Percentiles rank a stretch among this genome's conserved stretches.
Conservation (phyloP, 148 eudicot species). For the Arctostaphylos glauca region DNA sequence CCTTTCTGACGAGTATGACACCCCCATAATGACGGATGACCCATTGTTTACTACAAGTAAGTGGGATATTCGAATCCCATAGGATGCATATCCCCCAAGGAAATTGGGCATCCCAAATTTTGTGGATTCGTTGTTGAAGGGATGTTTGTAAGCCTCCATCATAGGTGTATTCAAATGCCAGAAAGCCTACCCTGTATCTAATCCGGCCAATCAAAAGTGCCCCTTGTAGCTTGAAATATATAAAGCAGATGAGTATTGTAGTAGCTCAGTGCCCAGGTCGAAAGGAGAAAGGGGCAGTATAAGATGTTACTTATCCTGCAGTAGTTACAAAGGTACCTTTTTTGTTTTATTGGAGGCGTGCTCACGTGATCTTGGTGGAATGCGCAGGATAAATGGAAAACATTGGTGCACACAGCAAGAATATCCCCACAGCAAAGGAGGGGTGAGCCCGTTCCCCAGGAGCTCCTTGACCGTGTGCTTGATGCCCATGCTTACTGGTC, state of each 20-base stretch:
- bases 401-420: slow-evolving; percentile 92
- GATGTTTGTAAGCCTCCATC: too few relatives aligned
- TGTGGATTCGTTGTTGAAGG: too few relatives aligned
- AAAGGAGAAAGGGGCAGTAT: neutral
- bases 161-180: too few relatives aligned
- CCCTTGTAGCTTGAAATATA: neutral
- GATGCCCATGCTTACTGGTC: slow-evolving; percentile 89
- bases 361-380: neutral
- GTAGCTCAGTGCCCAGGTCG: neutral
- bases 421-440: slow-evolving; percentile 94
- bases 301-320: neutral
- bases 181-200: too few relatives aligned
- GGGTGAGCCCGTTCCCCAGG: slow-evolving; percentile 95
- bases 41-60: too few relatives aligned
- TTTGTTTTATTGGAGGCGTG: neutral
- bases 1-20: too few relatives aligned
- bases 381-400: slow-evolving; percentile 91
- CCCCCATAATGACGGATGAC: too few relatives aligned
- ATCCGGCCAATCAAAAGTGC: too few relatives aligned
- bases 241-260: neutral
- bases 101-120: too few relatives aligned
- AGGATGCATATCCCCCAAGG: too few relatives aligned
- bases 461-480: slow-evolving; percentile 76
- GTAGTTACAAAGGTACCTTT: neutral
- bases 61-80: too few relatives aligned